Evolutionary conservation across 106 monocot species (phyloP).

Genomic region (Acanthochlamys bracteata): DNA sequence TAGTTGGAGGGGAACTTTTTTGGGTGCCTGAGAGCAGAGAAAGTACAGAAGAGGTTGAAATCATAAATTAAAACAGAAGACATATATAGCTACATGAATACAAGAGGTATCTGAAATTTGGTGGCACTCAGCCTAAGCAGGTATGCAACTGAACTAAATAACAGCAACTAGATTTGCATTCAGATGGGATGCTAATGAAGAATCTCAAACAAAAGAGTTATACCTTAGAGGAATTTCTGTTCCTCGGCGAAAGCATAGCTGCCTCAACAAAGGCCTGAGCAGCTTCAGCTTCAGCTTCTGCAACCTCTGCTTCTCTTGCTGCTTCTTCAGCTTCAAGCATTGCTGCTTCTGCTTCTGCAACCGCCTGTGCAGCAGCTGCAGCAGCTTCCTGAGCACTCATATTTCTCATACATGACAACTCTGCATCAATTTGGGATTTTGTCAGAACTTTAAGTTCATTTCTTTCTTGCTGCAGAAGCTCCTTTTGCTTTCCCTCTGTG

Average conservation of each 20-base stretch:
- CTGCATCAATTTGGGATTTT: conserved; percentile 56
- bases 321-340: conserved; percentile 82
- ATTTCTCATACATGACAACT: conserved; percentile 38
- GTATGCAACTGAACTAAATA: not conserved
- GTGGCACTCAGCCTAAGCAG: too few relatives aligned
- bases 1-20: too few relatives aligned
- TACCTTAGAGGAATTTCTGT: conserved; percentile 43
- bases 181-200: not conserved
- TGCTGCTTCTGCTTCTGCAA: conserved; percentile 85
- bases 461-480: conserved; percentile 11
- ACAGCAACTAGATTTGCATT: not conserved
- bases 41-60: too few relatives aligned
- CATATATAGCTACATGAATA: too few relatives aligned
- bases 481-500: conserved; percentile 31
- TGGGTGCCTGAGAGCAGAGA: too few relatives aligned
- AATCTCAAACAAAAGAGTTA: conserved; percentile 9
- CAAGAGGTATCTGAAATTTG: too few relatives aligned
- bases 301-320: conserved; percentile 61
- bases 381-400: conserved; percentile 77
- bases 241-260: conserved; percentile 43
- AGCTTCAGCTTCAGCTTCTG: conserved; percentile 83
- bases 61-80: too few relatives aligned
- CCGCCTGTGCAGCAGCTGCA: conserved; percentile 61
- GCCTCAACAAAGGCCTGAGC: conserved; percentile 82
- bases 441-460: conserved; percentile 32